Base-by-base conservation (phyloP, 306 rosid genomes). In the Casuarina glauca region DNA sequence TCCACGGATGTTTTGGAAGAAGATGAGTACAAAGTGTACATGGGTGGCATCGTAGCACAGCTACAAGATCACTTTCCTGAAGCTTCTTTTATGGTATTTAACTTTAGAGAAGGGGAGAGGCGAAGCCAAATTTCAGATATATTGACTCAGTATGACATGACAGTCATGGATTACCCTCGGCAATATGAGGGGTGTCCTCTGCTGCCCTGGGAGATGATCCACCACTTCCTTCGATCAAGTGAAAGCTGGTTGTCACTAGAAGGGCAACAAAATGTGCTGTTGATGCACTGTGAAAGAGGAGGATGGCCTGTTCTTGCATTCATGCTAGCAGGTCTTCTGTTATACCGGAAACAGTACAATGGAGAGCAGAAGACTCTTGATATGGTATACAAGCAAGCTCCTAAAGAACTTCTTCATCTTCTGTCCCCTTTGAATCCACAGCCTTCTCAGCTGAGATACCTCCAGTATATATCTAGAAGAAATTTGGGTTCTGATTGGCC, bases 241-340 rank as follows among this genome's bases (percentile, higher is more conserved):
- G 99, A 96, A 83, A 93, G 99, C 78, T 96, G 99, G 99, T 83
- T 96, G 87, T 93, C 98, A 42, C 55, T 93, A 86, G 99, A 90
- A 85, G 95, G 96, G 76, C 96, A 96, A 49, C 96, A 90, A 74
- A 96, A 96, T 79, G 96, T 96, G 72, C 82, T 96, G 73, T 89
- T 96, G 89, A 93, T 96, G 98, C 97, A 96, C 81, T 96, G 98
- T 70, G 99, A 96, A 84, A 86, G 89, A 74, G 98, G 99, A 72
- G 98, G 99, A 57, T 96, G 99, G 99, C 99, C 98, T 2, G 97
- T 93, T 54, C 96, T 96, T 76, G 97, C 99, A 48, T 96, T 96
- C 83, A 96, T 96, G 99, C 93, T 96, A 44, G 97, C 99, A 41
- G 91, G 93, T 83, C 94, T 96, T 82, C 82, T 96, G 38, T 78